Evolutionary conservation across 306 rosid species (phyloP), one percentile per base, ranked within the genome.

Genomic region (Ormosia semicastrata): DNA sequence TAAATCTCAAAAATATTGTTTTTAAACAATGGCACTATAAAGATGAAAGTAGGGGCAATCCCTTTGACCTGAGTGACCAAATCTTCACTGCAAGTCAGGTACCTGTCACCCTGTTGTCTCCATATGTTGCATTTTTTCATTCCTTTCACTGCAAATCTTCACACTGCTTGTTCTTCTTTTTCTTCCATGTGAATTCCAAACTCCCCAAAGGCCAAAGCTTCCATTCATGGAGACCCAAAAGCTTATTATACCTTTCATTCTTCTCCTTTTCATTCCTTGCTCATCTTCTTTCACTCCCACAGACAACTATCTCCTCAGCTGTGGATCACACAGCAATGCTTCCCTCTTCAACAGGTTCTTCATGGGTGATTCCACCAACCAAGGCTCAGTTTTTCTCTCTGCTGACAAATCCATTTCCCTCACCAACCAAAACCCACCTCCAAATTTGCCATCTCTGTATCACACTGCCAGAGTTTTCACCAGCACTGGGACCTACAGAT

Each of bases 391-490:
- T 66, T 86, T 86, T 82, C 89, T 89, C 86, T 75, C 83, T 12
- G n/a, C 81, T 43, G 86, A 49, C 41, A 74, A 77, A 30, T 87
- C 98, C 81, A 65, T 94, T 84, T 39, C 89, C 50, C 73, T 94
- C 82, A 70, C 69, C 47, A 78, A 89, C 86, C 90, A 74, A 80
- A 88, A 76, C 84, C 94, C 96, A 73, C 74, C 84, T 84, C 84
- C 86, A 12, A 81, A 81, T 68, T 86, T 85, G 10, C 75, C 90
- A 0, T 0, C 77, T 76, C 54, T 92, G 78, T 94, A 94, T 84
- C 83, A 78, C 57, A 86, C 89, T 17, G 97, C 98, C 36, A 91
- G 96, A 84, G 88, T 94, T 85, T 94, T 94, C 89, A 88, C 83
- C 57, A 76, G 65, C 54, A 47, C 15, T 17, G 92, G 92, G 30